Conservation (phyloP, 371 early-diverging fungal species). For the Massospora cicadina region DNA sequence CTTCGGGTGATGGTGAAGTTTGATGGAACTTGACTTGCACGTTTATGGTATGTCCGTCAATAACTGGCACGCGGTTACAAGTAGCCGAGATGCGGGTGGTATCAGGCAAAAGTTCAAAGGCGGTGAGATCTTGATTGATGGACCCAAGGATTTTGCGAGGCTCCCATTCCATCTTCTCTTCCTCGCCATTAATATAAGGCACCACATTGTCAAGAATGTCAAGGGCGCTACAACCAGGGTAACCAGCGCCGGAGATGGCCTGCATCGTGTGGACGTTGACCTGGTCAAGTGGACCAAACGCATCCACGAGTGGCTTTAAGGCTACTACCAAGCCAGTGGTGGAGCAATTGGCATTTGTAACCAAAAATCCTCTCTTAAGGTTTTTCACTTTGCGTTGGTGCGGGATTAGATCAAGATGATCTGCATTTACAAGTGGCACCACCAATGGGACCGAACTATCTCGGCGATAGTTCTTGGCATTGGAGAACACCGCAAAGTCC, state of each 20-base stretch:
- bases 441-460: constrained; percentile 74
- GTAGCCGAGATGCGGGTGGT: constrained; percentile 66
- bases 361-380: constrained; percentile 63
- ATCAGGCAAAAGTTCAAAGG: constrained; percentile 18
- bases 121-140: constrained; percentile 24
- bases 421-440: constrained; percentile 78
- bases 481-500: constrained; percentile 78
- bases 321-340: constrained; percentile 86
- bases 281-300: constrained; percentile 60
- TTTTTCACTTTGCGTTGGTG: constrained; percentile 46
- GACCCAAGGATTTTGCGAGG: constrained; percentile 79
- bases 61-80: constrained; percentile 88
- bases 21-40: constrained; percentile 66
- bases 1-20: constrained; percentile 47
- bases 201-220: constrained; percentile 90
- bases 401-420: constrained; percentile 63
- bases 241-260: constrained; percentile 92
- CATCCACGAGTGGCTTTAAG: constrained; percentile 75
- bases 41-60: constrained; percentile 86
- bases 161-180: constrained; percentile 92
- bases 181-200: constrained; percentile 90
- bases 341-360: constrained; percentile 96
- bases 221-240: constrained; percentile 84
- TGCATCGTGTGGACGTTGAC: constrained; percentile 82
- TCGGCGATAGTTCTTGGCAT: constrained; percentile 89